Evolutionary conservation across 2,329 filamentous ascomycete species (phyloP), one percentile per base, ranked within the genome.

Genomic region (Didymella lethalis): DNA sequence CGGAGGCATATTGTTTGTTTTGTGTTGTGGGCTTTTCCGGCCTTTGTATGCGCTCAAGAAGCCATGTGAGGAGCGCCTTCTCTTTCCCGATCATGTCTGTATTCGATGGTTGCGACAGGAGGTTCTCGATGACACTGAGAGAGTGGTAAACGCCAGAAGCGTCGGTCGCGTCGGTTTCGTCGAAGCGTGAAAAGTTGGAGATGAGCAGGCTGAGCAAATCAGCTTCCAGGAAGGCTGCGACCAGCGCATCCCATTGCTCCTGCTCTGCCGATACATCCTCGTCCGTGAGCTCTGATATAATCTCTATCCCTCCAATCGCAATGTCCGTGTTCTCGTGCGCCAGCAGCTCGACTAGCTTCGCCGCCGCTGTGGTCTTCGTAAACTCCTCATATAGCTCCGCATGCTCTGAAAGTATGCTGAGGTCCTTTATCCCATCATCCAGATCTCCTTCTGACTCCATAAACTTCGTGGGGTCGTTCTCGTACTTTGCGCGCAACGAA

Each of bases 291-390:
- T 99, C 95, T 55, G 87, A 89, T 49, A 99, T 86, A 46, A 97
- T 91, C 79, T 98, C 91, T 48, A 97, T 88, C 0, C 90, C 91
- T 63, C 90, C 91, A 68, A 98, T 96, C 11, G 95, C 93, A 64
- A 99, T 96, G 72, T 99, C 95, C 0, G 93, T 94, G 75, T 99
- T 99, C 70, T 99, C 95, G 75, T 99, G 95, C 16, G 94, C 90
- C 48, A 99, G 81, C 51, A 99, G 79, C 2, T 89, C 86, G 1
- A 96, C 92, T 49, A 99, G 78, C 54, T 89, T 93, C 4, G 79
- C 85, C 0, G 88, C 87, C 59, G 88, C 90, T 20, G 91, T 90
- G 50, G 93, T 82, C 65, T 87, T 88, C 31, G 90, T 88, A 70
- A 97, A 93, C 61, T 96, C 91, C 12, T 81, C 81, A 76, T 95